phyloP scores from a whole-genome alignment of 192 early-diverging fungal species.

The Umbelopsis vinacea region DNA sequence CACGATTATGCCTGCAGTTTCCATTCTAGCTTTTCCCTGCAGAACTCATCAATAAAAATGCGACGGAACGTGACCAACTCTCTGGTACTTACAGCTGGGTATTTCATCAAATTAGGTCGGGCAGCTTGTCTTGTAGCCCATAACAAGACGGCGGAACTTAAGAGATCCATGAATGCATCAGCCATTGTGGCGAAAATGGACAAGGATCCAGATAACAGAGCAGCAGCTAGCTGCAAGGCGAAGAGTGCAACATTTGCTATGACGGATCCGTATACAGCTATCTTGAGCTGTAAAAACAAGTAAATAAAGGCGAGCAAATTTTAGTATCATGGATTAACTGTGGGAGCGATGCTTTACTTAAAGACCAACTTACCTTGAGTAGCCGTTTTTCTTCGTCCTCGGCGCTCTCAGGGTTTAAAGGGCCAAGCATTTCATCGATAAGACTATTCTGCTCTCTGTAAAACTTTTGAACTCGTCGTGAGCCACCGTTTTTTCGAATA shows the following conservation, averaged over 20 bases:
- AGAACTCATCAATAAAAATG: background rate
- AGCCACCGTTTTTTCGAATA: conserved; percentile 40
- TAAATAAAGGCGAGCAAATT: background rate
- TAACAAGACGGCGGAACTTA: conserved; percentile 67
- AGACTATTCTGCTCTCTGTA: conserved; percentile 84
- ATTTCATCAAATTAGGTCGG: conserved; percentile 65
- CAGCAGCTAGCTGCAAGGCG: conserved; percentile 69
- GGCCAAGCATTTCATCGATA: conserved; percentile 73
- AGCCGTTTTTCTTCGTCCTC: conserved; percentile 44
- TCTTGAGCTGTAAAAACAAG: conserved; percentile 49
- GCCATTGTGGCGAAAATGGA: conserved; percentile 82
- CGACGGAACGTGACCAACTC: background rate
- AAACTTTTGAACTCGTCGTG: conserved; percentile 65
- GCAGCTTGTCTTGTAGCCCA: conserved; percentile 65
- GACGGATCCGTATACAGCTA: conserved; percentile 73
- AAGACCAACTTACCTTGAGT: conserved; percentile 34
- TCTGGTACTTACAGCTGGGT: conserved; percentile 62
- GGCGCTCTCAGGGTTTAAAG: conserved; percentile 43
- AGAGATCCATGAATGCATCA: conserved; percentile 81
- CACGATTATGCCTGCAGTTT: conserved; percentile 80
- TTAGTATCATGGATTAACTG: no score
- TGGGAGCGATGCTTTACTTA: no score
- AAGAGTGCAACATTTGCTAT: conserved; percentile 71
- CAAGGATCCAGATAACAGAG: conserved; percentile 73
- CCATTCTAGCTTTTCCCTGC: conserved; percentile 73